These are phyloP conservation scores for Annulohypoxylon maeteangense DNA, from an alignment of 495 filamentous ascomycete species.

Conservation along the genomic window DNA sequence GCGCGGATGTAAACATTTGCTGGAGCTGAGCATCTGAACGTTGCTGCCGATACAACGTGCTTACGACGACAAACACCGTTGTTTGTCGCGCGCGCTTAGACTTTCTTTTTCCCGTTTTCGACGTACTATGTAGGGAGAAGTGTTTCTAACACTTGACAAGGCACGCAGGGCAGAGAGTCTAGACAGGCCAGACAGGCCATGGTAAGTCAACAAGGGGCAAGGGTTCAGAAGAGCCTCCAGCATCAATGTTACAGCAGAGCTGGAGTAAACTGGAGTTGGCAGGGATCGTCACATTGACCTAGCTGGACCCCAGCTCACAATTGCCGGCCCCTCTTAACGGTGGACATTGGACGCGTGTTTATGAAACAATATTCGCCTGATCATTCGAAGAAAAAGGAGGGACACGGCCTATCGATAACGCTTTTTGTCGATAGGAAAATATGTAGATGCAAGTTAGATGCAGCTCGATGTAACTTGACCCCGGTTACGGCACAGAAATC, in stretches of 20 bases:
- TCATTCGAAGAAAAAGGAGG: slow-evolving; percentile 9
- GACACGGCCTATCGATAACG: neutral
- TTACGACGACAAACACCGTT: slow-evolving; percentile 21
- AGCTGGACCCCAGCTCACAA: neutral
- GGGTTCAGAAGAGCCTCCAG: slow-evolving; percentile 38
- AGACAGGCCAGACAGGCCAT: neutral
- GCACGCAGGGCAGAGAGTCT: neutral
- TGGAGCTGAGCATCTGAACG: neutral
- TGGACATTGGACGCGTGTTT: slow-evolving; percentile 23
- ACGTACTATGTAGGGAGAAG: slow-evolving; percentile 21
- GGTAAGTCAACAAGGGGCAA: neutral
- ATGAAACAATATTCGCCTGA: slow-evolving; percentile 36
- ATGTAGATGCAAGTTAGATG: no score
- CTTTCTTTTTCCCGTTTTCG: neutral
- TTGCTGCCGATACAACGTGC: slow-evolving; percentile 21
- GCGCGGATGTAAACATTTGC: neutral
- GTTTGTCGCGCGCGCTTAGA: slow-evolving; percentile 27
- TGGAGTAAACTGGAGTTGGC: slow-evolving; percentile 19
- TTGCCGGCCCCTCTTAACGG: slow-evolving; percentile 11
- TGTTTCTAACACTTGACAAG: slow-evolving; percentile 23
- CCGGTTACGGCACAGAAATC: neutral
- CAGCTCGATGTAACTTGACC: neutral
- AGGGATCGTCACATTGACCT: slow-evolving; percentile 22
- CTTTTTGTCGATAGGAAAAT: neutral
- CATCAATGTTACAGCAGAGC: slow-evolving; percentile 20